Evolutionary conservation across 2,329 filamentous ascomycete species (phyloP).

Genomic region (Pestalotiopsis sp.): DNA sequence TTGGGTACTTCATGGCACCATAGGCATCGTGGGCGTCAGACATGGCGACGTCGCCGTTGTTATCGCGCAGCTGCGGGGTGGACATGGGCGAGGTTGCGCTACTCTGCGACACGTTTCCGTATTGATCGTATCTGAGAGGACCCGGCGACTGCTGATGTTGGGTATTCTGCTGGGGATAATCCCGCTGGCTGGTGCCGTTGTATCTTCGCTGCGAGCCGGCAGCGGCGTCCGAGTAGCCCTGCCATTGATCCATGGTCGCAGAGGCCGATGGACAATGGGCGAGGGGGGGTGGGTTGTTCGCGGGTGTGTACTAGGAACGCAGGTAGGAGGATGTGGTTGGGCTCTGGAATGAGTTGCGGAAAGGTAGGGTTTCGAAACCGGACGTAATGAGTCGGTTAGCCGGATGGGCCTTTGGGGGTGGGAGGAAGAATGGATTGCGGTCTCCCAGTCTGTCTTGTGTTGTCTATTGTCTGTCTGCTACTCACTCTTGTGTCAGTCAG

Average conservation of each 20-base stretch:
- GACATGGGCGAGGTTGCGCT: conserved; percentile 56
- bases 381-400: conserved; percentile 10
- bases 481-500: conserved; percentile 7
- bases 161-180: conserved; percentile 32
- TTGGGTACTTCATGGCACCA: conserved; percentile 82
- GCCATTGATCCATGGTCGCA: conserved; percentile 64
- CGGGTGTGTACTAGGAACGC: neutral
- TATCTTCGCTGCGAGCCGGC: conserved; percentile 64
- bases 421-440: conserved; percentile 1
- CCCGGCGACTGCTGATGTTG: conserved; percentile 52
- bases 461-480: neutral
- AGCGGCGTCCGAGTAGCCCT: conserved; percentile 67
- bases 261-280: conserved; percentile 18
- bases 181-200: conserved; percentile 35
- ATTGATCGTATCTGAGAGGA: conserved; percentile 70
- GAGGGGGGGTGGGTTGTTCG: conserved; percentile 18
- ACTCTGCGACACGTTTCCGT: conserved; percentile 31
- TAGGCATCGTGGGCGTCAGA: conserved; percentile 84
- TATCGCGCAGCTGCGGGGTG: conserved; percentile 60
- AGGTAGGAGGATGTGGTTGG: conserved; percentile 8
- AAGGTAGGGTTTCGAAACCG: neutral
- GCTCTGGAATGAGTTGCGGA: conserved; percentile 3
- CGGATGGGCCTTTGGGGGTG: neutral
- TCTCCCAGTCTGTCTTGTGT: conserved; percentile 7
- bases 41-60: conserved; percentile 80